A percentile compares a stretch with the other conserved stretches of the same genome.
phyloP scores from a whole-genome alignment of 1,139 yeast genomes.

The Hanseniaspora uvarum region DNA sequence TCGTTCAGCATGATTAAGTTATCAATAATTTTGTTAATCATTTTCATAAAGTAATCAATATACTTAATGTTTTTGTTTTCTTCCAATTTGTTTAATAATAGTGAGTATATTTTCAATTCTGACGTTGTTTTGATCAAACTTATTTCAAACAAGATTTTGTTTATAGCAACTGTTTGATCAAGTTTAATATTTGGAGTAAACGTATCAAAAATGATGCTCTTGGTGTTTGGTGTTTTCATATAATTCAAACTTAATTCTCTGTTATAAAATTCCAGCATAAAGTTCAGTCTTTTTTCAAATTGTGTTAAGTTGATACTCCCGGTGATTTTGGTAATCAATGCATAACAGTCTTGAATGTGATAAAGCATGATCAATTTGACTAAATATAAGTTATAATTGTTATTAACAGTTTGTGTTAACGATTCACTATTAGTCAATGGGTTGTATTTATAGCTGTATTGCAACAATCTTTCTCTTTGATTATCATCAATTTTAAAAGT shows the following conservation, averaged over 20 bases:
- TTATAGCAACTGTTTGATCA: neutral
- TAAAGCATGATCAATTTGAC: constrained; percentile 1
- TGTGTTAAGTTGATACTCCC: neutral
- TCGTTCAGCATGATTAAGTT: neutral
- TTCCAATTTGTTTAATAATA: neutral
- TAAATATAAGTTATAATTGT: neutral
- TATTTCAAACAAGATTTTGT: constrained; percentile 1
- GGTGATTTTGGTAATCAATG: neutral
- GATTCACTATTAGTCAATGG: neutral
- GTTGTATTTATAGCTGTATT: neutral
- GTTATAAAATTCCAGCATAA: constrained; percentile 1
- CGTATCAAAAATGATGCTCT: constrained; percentile 1
- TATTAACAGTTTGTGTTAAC: neutral
- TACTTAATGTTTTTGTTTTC: neutral
- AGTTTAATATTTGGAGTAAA: constrained; percentile 4
- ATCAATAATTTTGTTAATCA: neutral
- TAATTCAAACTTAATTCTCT: constrained; percentile 5
- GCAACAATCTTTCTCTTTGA: neutral
- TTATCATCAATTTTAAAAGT: neutral
- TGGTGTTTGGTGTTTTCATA: neutral
- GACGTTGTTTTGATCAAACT: neutral
- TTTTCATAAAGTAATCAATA: neutral
- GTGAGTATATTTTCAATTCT: neutral
- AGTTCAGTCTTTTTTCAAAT: neutral
- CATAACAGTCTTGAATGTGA: neutral